These are phyloP conservation scores for Xylaria sp. DNA, from an alignment of 2,329 filamentous ascomycete genomes.

Conservation along the genomic window DNA sequence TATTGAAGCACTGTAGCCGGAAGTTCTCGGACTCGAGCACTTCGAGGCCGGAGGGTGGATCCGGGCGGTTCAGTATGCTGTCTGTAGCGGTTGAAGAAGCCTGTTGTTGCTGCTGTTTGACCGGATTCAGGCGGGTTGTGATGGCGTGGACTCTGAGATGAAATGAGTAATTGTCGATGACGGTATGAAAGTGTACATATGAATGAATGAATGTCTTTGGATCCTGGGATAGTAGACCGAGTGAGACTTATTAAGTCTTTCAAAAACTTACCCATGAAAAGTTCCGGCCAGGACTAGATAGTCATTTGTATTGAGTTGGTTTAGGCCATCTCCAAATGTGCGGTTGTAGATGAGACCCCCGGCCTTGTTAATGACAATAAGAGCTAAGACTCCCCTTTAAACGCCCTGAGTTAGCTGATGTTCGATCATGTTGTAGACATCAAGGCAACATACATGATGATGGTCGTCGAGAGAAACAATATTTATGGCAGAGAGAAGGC, in stretches of 20 bases:
- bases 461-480: neutral
- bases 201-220: neutral
- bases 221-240: neutral
- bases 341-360: constrained; percentile 96
- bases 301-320: constrained; percentile 93
- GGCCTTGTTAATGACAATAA: constrained; percentile 99
- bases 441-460: constrained; percentile 30
- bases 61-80: constrained; percentile 61
- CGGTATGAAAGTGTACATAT: neutral
- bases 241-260: neutral
- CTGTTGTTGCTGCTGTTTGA: constrained; percentile 56
- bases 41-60: constrained; percentile 82
- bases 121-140: constrained; percentile 70
- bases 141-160: constrained; percentile 73
- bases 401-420: constrained; percentile 16
- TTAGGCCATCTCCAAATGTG: constrained; percentile 86
- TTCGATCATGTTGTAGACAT: neutral
- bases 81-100: constrained; percentile 37
- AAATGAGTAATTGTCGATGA: constrained; percentile 31
- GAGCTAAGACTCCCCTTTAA: constrained; percentile 87
- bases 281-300: constrained; percentile 96
- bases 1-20: constrained; percentile 94
- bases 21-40: constrained; percentile 95
- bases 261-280: constrained; percentile 81
- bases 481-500: neutral